These are phyloP conservation scores for Syzygium oleosum DNA, from an alignment of 345 rosid genomes.

Conservation along the genomic window DNA sequence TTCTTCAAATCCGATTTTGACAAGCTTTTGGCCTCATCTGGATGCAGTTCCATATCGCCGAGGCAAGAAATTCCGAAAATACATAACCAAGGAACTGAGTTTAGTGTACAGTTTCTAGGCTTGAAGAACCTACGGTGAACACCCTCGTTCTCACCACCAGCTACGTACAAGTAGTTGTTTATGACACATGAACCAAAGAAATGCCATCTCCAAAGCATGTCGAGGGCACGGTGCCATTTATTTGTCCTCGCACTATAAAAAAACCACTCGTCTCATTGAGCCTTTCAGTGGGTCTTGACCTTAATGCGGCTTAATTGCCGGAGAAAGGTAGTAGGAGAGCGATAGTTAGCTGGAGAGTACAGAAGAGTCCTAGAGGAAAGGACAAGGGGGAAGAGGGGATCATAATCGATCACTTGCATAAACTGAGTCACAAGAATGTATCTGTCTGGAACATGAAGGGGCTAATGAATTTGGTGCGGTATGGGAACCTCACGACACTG, in stretches of 20 bases:
- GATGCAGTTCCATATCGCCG: neutral
- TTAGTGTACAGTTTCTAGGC: conserved; percentile 15
- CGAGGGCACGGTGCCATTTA: conserved; percentile 77
- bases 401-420: too few species aligned
- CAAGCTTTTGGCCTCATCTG: neutral
- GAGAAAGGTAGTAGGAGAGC: too few species aligned
- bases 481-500: too few species aligned
- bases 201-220: conserved; percentile 67
- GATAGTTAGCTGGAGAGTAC: too few species aligned
- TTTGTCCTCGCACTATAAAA: conserved; percentile 67
- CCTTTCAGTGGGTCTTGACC: conserved; percentile 51
- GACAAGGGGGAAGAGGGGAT: too few species aligned
- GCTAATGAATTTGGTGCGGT: too few species aligned
- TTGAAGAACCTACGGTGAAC: conserved; percentile 62
- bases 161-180: conserved; percentile 68
- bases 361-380: too few species aligned
- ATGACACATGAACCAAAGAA: conserved; percentile 75
- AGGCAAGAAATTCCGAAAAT: neutral
- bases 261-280: conserved; percentile 64
- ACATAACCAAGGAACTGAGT: neutral
- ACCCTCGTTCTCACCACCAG: conserved; percentile 73
- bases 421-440: too few species aligned
- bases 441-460: too few species aligned
- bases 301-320: too few species aligned
- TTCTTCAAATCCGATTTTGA: neutral